Evolutionary conservation across 83 land plant genomes (phyloP), one percentile per base, ranked within the genome.

Genomic region (Isoetes engelmannii): DNA sequence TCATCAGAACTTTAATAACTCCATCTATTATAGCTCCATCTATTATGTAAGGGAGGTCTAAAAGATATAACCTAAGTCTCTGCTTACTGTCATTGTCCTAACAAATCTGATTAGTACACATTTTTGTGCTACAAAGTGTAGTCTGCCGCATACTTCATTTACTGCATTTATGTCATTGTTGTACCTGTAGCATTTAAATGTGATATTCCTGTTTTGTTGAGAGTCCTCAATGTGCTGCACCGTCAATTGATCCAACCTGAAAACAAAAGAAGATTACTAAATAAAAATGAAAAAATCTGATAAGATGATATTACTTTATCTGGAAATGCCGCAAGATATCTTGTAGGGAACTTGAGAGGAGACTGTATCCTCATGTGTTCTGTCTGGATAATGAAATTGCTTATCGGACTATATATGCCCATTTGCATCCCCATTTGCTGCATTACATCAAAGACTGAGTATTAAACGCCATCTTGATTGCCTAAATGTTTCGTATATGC

Each of bases 121-220:
- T n/a, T 28, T 28, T 28, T 28, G 1, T 28, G 37, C 37, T 28
- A 28, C 37, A 28, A 28, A 28, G 37, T 2, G 2, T 28, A 28
- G 37, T 28, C 1, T 28, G 37, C 37, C 37, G 37, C 37, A 28
- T 56, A 93, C 75, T 0, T 96, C 85, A 71, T 93, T 93, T 57
- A 93, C 89, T 15, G 98, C 82, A 69, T 89, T 89, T 45, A 90
- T 87, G 44, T 89, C 88, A 74, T 70, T 87, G 28, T 80, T 81
- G 19, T 93, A 96, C 61, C 98, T 82, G 73, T 93, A 96, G 75
- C 96, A 93, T 76, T 90, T 93, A 77, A 93, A 93, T 45, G 98
- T 93, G 71, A 93, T 90, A 76, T 93, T 93, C 66, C 89, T 93
- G 51, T 71, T 67, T 66, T 80, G 83, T 57, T 87, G 92, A 60